A percentile compares a stretch with the other conserved stretches of the same genome.
phyloP scores from a whole-genome alignment of 202 grass and related monocot species.

The Schoenoplectus tabernaemontani region DNA sequence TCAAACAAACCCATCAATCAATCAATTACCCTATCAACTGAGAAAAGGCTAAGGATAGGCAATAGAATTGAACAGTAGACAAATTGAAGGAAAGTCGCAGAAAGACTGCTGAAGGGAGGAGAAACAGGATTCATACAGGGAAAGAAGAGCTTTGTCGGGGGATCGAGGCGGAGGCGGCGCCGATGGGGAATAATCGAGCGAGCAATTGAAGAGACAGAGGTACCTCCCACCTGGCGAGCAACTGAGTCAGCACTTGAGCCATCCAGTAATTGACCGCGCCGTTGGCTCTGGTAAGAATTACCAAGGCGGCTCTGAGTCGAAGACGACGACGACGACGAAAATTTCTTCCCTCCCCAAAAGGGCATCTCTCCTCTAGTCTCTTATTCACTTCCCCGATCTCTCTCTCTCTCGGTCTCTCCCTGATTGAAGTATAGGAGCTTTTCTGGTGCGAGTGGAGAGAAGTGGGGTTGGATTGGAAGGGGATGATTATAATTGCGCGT shows the following conservation, averaged over 20 bases:
- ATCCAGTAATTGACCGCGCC: slow-evolving; percentile 4
- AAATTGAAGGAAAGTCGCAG: not conserved
- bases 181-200: slow-evolving; percentile 57
- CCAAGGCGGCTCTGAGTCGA: not conserved
- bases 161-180: slow-evolving; percentile 87
- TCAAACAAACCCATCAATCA: slow-evolving; percentile 21
- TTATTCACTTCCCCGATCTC: not conserved
- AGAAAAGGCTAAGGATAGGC: not conserved
- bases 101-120: not conserved
- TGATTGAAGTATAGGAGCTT: not conserved
- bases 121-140: slow-evolving; percentile 38
- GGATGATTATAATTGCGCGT: slow-evolving; percentile 9
- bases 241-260: not conserved
- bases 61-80: not conserved
- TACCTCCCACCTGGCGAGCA: slow-evolving; percentile 16
- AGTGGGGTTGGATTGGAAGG: not conserved
- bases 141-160: slow-evolving; percentile 85
- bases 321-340: slow-evolving; percentile 7
- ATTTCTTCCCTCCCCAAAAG: slow-evolving; percentile 20
- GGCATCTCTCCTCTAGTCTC: slow-evolving; percentile 7
- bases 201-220: slow-evolving; percentile 37
- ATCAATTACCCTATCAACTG: not conserved
- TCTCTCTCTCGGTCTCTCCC: not conserved
- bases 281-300: slow-evolving; percentile 15
- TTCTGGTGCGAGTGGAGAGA: slow-evolving; percentile 8